Evolutionary conservation across 2,329 filamentous ascomycete genomes (phyloP).

Genomic region (Xylariales sp.): DNA sequence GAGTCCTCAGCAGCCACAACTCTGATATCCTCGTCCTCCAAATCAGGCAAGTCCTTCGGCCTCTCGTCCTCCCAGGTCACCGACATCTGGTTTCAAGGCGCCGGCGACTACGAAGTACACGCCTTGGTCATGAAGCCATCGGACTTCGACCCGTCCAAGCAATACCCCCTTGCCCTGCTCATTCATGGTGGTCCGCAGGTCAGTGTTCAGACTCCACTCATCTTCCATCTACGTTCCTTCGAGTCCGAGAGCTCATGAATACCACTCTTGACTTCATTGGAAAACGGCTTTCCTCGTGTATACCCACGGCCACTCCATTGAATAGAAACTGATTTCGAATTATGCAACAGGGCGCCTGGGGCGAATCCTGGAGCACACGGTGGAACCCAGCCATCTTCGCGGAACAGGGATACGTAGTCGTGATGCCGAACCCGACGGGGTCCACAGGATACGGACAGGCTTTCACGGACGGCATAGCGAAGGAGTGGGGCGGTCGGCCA

Average conservation of each 20-base stretch:
- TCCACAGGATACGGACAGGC: conserved; percentile 78
- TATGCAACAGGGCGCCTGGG: conserved; percentile 73
- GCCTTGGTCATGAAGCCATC: conserved; percentile 65
- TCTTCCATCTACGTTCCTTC: too few species aligned
- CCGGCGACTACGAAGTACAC: conserved; percentile 60
- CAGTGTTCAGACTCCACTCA: too few species aligned
- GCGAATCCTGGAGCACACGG: conserved; percentile 68
- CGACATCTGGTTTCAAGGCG: conserved; percentile 66
- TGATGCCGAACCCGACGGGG: conserved; percentile 79
- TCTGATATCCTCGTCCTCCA: conserved; percentile 21
- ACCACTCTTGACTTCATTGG: too few species aligned
- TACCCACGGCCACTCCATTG: too few species aligned
- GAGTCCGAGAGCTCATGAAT: too few species aligned
- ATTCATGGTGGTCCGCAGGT: conserved; percentile 84
- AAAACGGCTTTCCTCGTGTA: too few species aligned
- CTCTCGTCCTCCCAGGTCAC: conserved; percentile 58
- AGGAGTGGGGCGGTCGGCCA: conserved; percentile 79
- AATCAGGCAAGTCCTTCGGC: conserved; percentile 62
- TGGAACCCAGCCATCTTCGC: conserved; percentile 87
- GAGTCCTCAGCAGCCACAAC: conserved; percentile 1
- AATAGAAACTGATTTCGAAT: too few species aligned
- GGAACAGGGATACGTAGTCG: conserved; percentile 80
- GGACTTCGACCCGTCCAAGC: conserved; percentile 63
- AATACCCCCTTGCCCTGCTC: conserved; percentile 73
- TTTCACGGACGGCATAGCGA: conserved; percentile 69